Conservation (phyloP, 371 early-diverging fungal species). For the Parasitella parasitica region DNA sequence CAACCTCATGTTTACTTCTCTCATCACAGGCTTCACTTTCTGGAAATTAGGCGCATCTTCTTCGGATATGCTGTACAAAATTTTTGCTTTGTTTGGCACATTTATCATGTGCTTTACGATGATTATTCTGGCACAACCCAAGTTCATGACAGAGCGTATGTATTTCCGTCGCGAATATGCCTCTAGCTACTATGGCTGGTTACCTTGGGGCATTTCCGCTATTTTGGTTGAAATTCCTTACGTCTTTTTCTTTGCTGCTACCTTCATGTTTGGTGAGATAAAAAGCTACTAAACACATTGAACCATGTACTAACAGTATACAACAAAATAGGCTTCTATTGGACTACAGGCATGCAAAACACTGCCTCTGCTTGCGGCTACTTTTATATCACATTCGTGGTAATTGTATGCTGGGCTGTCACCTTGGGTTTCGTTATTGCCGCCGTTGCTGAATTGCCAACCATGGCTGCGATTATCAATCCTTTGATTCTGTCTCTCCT, state of each 20-base stretch:
- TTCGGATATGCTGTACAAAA: slow-evolving; percentile 59
- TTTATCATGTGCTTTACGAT: slow-evolving; percentile 51
- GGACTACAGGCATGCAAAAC: slow-evolving; percentile 57
- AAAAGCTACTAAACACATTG: too few relatives aligned
- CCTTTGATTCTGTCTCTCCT: slow-evolving; percentile 62
- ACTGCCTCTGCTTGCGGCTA: slow-evolving; percentile 47
- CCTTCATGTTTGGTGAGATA: slow-evolving; percentile 53
- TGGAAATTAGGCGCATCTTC: slow-evolving; percentile 49
- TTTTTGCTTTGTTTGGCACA: slow-evolving; percentile 67
- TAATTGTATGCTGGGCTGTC: slow-evolving; percentile 56
- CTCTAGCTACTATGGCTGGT: slow-evolving; percentile 65
- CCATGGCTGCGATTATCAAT: slow-evolving; percentile 60
- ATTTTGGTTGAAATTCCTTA: slow-evolving; percentile 55
- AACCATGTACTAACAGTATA: too few relatives aligned
- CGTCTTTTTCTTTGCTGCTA: slow-evolving; percentile 40
- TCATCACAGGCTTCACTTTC: slow-evolving; percentile 55
- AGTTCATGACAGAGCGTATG: slow-evolving; percentile 61
- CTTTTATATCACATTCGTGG: slow-evolving; percentile 54
- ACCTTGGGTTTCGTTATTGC: slow-evolving; percentile 69
- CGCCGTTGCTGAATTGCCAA: slow-evolving; percentile 57
- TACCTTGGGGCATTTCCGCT: slow-evolving; percentile 52
- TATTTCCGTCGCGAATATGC: slow-evolving; percentile 66
- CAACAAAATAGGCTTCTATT: slow-evolving; percentile 66
- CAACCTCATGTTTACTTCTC: slow-evolving; percentile 40
- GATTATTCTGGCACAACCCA: slow-evolving; percentile 30